phyloP scores from a whole-genome alignment of 352 stramenopile species.

The Aphanomyces cochlioides region DNA sequence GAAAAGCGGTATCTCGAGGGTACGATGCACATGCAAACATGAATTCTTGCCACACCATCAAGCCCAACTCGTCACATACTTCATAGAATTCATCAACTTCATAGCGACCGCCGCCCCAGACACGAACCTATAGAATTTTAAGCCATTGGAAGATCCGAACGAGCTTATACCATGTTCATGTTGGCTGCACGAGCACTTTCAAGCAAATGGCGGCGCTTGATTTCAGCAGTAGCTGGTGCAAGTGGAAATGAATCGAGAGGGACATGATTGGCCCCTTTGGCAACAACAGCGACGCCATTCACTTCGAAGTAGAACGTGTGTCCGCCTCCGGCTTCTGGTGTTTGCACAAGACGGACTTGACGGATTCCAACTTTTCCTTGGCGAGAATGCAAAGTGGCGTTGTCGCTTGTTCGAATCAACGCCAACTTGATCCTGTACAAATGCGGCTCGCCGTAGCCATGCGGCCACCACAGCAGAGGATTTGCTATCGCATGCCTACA shows the following conservation, averaged over 20 bases:
- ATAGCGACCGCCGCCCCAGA: slow-evolving; percentile 87
- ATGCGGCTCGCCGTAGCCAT: slow-evolving; percentile 53
- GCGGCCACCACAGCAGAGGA: slow-evolving; percentile 70
- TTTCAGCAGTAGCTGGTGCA: slow-evolving; percentile 45
- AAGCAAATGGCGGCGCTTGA: slow-evolving; percentile 49
- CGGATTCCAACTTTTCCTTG: slow-evolving; percentile 57
- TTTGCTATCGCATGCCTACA: slow-evolving; percentile 43
- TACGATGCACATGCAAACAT: slow-evolving; percentile 90
- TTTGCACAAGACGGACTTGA: slow-evolving; percentile 54
- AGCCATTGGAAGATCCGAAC: not conserved
- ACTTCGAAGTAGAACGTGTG: slow-evolving; percentile 75
- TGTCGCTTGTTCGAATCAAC: slow-evolving; percentile 12
- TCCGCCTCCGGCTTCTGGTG: slow-evolving; percentile 42
- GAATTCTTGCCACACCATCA: slow-evolving; percentile 88
- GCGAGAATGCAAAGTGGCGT: slow-evolving; percentile 16
- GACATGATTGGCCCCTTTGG: slow-evolving; percentile 81
- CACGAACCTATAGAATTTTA: slow-evolving; percentile 46
- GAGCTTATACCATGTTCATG: slow-evolving; percentile 73
- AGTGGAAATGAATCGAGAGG: slow-evolving; percentile 60
- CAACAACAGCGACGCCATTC: slow-evolving; percentile 60
- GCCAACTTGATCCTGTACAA: slow-evolving; percentile 58
- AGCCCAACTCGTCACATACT: slow-evolving; percentile 68
- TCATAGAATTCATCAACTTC: slow-evolving; percentile 80
- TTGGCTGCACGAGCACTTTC: slow-evolving; percentile 54
- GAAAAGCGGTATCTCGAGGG: slow-evolving; percentile 60